Evolutionary conservation across 768 basidiomycete genomes (phyloP).

Genomic region (Mycena vitilis): DNA sequence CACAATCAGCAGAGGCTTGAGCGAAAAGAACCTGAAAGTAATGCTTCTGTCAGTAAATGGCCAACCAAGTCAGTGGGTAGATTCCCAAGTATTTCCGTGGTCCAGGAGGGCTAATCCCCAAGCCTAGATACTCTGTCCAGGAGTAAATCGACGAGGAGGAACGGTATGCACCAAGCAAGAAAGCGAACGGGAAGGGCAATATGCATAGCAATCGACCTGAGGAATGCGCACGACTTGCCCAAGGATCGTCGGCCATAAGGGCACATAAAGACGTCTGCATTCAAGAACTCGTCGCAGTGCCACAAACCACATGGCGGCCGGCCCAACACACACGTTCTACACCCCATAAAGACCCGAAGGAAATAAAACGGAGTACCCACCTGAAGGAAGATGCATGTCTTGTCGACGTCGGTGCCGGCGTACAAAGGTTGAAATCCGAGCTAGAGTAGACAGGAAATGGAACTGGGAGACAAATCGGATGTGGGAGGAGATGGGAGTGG

Average conservation of each 20-base stretch:
- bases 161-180: conserved; percentile 20
- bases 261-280: not conserved
- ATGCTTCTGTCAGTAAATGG: conserved; percentile 12
- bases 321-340: conserved; percentile 3
- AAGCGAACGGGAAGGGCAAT: conserved; percentile 12
- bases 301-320: conserved; percentile 12
- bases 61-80: conserved; percentile 18
- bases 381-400: not conserved
- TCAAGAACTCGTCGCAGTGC: conserved; percentile 8
- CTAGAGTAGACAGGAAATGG: not conserved
- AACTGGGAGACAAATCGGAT: not conserved
- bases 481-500: conserved; percentile 2
- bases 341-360: not conserved
- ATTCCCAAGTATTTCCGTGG: conserved; percentile 17
- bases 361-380: not conserved
- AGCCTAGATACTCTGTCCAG: conserved; percentile 6
- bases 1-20: not conserved
- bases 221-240: conserved; percentile 8
- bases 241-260: conserved; percentile 7
- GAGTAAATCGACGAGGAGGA: not conserved
- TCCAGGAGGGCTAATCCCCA: not conserved
- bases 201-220: conserved; percentile 23
- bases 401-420: not conserved
- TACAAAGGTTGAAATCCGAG: too few relatives aligned
- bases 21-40: not conserved